Conservation (phyloP, 768 basidiomycete species). For the Sistotremastrum suecicum region DNA sequence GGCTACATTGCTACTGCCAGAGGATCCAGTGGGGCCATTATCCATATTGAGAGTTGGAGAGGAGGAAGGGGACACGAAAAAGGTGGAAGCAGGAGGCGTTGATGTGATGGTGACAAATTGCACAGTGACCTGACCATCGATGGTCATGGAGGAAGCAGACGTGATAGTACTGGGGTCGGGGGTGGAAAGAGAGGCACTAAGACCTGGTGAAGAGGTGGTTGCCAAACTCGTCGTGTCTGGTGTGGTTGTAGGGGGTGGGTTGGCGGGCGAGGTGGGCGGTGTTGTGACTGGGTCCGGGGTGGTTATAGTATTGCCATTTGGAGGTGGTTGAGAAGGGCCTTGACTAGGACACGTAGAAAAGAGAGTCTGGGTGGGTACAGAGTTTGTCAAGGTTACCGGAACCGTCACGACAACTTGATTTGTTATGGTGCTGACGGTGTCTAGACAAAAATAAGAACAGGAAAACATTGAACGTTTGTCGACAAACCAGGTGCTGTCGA, state of each 20-base stretch:
- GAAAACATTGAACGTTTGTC: background rate
- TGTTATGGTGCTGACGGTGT: background rate
- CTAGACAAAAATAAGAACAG: background rate
- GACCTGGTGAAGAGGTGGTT: background rate
- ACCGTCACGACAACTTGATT: background rate
- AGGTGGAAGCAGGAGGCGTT: background rate
- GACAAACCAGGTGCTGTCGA: background rate
- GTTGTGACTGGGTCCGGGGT: background rate
- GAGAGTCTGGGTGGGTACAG: background rate
- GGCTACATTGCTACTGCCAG: background rate
- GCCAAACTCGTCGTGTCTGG: background rate
- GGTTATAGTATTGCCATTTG: background rate
- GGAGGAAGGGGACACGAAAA: background rate
- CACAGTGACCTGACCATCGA: background rate
- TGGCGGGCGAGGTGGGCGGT: background rate
- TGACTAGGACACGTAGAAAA: conserved; percentile 1
- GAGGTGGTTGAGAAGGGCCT: background rate
- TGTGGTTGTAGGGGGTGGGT: background rate
- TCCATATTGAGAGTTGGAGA: background rate
- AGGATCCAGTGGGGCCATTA: background rate
- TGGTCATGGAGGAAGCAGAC: background rate
- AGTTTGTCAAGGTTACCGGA: background rate
- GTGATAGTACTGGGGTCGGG: background rate
- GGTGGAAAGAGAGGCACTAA: background rate
- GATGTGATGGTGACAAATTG: background rate